Conservation (phyloP, 1,139 yeast genomes). For the Hemisphaericaspora lyxosophila region DNA sequence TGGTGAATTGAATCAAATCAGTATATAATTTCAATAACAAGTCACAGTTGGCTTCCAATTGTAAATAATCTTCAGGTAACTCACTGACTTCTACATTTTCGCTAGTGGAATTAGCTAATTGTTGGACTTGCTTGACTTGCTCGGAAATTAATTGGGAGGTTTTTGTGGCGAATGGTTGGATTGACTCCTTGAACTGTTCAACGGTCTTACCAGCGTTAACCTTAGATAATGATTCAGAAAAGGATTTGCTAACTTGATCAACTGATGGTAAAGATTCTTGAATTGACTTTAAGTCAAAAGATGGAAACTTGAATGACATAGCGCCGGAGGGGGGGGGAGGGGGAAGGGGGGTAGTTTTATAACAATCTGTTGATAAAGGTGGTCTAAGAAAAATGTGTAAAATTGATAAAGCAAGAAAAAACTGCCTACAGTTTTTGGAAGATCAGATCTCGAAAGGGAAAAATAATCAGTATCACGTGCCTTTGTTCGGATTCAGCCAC, state of each 20-base stretch:
- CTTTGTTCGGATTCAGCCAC: no score
- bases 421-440: no score
- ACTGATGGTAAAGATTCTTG: constrained; percentile 47
- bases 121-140: constrained; percentile 47
- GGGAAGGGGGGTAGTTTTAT: no score
- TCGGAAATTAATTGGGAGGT: constrained; percentile 38
- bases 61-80: constrained; percentile 69
- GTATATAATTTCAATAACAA: constrained; percentile 58
- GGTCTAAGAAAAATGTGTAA: no score
- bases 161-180: constrained; percentile 46
- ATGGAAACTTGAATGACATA: constrained; percentile 56
- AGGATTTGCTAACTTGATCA: constrained; percentile 27
- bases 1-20: constrained; percentile 56
- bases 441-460: no score
- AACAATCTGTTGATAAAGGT: no score
- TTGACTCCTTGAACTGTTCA: constrained; percentile 40
- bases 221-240: constrained; percentile 38
- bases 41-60: constrained; percentile 66
- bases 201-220: constrained; percentile 41
- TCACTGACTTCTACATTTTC: constrained; percentile 51
- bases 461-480: no score
- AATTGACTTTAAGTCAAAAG: constrained; percentile 45
- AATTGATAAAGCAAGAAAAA: no score
- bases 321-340: no score
- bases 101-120: constrained; percentile 30